Percentiles rank a stretch among this genome's conserved stretches.
These are phyloP conservation scores for Nemania sp. DNA, from an alignment of 2,329 filamentous ascomycete genomes.

Conservation along the genomic window DNA sequence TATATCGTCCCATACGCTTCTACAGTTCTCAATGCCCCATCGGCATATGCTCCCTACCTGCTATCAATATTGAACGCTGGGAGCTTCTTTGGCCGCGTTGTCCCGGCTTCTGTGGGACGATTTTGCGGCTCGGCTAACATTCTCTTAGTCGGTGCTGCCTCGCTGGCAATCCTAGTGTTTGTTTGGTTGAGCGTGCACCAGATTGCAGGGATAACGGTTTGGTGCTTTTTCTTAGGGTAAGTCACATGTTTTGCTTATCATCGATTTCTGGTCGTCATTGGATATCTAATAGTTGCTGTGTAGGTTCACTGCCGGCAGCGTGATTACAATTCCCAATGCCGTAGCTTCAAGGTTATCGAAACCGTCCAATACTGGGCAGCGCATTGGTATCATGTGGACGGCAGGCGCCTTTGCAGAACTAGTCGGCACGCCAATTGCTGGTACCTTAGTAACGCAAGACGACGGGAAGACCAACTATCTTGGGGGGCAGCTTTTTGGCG, in stretches of 20 bases:
- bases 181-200: constrained; percentile 5
- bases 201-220: constrained; percentile 17
- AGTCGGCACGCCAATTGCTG: constrained; percentile 23
- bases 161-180: constrained; percentile 14
- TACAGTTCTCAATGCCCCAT: constrained; percentile 3
- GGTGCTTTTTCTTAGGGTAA: constrained; percentile 29
- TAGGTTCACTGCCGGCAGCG: constrained; percentile 25
- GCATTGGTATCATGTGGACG: constrained; percentile 32
- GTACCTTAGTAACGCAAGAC: constrained; percentile 18
- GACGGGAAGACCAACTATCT: constrained; percentile 21
- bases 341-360: constrained; percentile 21
- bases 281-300: background rate
- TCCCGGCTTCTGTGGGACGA: constrained; percentile 23
- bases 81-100: constrained; percentile 30
- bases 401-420: constrained; percentile 21
- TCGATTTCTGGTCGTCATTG: background rate
- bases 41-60: constrained; percentile 14
- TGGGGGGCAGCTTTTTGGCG: constrained; percentile 26
- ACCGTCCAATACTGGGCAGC: constrained; percentile 17
- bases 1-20: constrained; percentile 33
- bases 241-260: background rate
- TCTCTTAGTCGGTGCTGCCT: constrained; percentile 19
- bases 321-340: constrained; percentile 31
- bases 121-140: constrained; percentile 23
- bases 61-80: constrained; percentile 27